Conservation (phyloP, 345 rosid genomes). For the Citrus trifoliata region DNA sequence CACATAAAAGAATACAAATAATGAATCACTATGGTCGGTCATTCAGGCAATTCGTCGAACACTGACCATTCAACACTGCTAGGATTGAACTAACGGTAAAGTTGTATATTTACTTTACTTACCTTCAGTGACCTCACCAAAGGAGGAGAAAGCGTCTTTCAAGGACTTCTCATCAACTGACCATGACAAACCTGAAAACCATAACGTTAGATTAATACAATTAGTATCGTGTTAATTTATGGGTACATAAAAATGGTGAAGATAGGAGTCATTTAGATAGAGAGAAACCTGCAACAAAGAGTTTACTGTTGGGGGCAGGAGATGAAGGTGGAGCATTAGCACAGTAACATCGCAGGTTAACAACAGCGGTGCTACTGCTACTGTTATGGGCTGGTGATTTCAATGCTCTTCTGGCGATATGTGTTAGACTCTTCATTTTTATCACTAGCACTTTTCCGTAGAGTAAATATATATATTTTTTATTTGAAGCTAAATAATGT, state of each 20-base stretch:
- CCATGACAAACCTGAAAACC: constrained; percentile 62
- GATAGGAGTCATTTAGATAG: neutral
- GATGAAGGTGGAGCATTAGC: constrained; percentile 14
- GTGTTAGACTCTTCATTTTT: constrained; percentile 16
- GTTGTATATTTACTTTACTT: constrained; percentile 33
- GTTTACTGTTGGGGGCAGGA: constrained; percentile 46
- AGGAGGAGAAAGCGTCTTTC: constrained; percentile 74
- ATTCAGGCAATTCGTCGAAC: constrained; percentile 55
- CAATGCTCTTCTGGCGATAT: constrained; percentile 22
- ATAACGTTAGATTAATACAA: neutral
- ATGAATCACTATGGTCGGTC: constrained; percentile 1
- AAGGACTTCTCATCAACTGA: constrained; percentile 77
- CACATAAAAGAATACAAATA: neutral
- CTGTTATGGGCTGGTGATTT: neutral
- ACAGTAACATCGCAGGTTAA: constrained; percentile 14
- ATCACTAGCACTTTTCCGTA: neutral
- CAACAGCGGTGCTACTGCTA: neutral
- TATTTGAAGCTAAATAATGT: too few species aligned
- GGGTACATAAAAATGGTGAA: neutral
- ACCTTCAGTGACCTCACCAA: constrained; percentile 70
- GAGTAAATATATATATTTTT: too few species aligned
- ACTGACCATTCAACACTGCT: neutral
- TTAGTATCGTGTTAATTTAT: neutral
- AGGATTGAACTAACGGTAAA: neutral
- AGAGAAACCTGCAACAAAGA: constrained; percentile 59